These are phyloP conservation scores for Suillus tomentosus DNA, from an alignment of 768 basidiomycete genomes.

Conservation along the genomic window DNA sequence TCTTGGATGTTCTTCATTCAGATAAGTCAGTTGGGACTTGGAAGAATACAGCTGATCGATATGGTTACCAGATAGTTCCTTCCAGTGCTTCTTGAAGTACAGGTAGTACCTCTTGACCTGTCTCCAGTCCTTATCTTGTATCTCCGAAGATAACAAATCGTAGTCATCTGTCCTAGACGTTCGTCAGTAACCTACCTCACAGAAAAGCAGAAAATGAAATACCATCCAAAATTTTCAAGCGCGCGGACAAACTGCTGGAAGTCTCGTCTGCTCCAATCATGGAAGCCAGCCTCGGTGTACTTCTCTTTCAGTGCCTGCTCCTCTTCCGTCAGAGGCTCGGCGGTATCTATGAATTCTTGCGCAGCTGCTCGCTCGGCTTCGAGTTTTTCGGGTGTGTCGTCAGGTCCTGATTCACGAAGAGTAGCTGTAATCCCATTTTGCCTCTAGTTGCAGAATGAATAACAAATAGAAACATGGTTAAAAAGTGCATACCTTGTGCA, in stretches of 20 bases:
- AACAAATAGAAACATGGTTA: neutral
- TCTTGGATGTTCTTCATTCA: constrained; percentile 66
- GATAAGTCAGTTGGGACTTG: neutral
- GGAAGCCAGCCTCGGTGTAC: constrained; percentile 77
- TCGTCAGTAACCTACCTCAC: neutral
- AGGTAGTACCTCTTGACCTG: constrained; percentile 78
- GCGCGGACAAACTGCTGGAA: constrained; percentile 90
- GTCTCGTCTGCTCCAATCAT: constrained; percentile 89
- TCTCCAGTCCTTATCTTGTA: constrained; percentile 79
- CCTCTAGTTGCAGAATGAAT: constrained; percentile 39
- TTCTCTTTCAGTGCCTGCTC: constrained; percentile 82
- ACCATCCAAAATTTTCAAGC: constrained; percentile 83
- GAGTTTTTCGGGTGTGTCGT: constrained; percentile 81
- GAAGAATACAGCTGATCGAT: neutral
- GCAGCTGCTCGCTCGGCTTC: constrained; percentile 79
- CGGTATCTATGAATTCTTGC: constrained; percentile 90
- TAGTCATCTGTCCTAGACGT: constrained; percentile 58
- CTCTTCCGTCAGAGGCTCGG: constrained; percentile 88
- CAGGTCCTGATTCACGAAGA: constrained; percentile 65
- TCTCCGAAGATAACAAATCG: constrained; percentile 75
- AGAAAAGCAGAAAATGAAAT: constrained; percentile 23
- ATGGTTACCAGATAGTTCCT: constrained; percentile 71
- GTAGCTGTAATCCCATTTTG: constrained; percentile 68
- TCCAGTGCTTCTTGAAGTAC: constrained; percentile 89
- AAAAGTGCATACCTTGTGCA: constrained; percentile 60